These are phyloP conservation scores for Talaromyces nanjingensis DNA, from an alignment of 495 filamentous ascomycete species.

Conservation along the genomic window DNA sequence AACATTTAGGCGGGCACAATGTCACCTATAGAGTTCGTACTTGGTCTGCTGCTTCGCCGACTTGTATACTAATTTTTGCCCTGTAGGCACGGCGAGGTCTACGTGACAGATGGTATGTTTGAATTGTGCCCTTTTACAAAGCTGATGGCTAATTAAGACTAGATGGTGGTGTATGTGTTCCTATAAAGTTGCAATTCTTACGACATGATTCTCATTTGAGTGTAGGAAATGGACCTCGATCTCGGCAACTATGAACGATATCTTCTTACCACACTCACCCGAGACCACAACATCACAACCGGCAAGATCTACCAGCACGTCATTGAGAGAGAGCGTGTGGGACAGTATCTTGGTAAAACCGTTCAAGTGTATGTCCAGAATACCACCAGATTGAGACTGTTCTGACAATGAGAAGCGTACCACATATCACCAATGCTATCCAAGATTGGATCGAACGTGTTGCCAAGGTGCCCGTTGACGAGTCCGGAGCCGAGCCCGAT, in stretches of 20 bases:
- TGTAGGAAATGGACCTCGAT: constrained; percentile 77
- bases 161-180: constrained; percentile 4
- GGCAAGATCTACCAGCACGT: constrained; percentile 92
- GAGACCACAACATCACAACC: constrained; percentile 89
- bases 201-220: constrained; percentile 24
- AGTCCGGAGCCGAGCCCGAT: constrained; percentile 73
- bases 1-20: constrained; percentile 74
- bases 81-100: constrained; percentile 63
- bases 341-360: constrained; percentile 85
- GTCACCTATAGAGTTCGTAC: constrained; percentile 66
- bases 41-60: constrained; percentile 29
- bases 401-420: constrained; percentile 37
- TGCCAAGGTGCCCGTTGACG: constrained; percentile 79
- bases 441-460: constrained; percentile 91
- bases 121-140: not conserved
- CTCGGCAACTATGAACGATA: constrained; percentile 94
- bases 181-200: no score
- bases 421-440: constrained; percentile 77
- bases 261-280: constrained; percentile 61
- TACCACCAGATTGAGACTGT: not conserved
- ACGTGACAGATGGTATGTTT: constrained; percentile 57
- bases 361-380: constrained; percentile 58
- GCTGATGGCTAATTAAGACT: not conserved
- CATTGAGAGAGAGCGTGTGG: constrained; percentile 68
- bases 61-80: constrained; percentile 11